Evolutionary conservation across 169 alveolate genomes (phyloP).

Genomic region (Plasmodium gallinaceum): DNA sequence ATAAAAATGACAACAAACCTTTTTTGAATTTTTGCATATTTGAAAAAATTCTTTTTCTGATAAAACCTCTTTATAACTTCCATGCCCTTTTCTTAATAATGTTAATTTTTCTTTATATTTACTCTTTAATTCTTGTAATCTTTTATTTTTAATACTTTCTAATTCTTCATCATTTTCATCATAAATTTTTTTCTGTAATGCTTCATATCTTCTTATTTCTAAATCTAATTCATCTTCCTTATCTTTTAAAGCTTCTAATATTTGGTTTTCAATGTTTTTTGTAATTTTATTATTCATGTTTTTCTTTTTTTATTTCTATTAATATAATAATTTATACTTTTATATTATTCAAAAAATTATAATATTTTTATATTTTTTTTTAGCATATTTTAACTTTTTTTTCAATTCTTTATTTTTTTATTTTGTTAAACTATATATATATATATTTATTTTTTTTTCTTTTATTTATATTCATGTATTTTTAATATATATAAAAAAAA

Average conservation of each 20-base stretch:
- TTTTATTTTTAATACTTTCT: constrained; percentile 80
- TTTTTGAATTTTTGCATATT: constrained; percentile 80
- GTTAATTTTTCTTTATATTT: constrained; percentile 78
- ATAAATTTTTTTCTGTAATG: constrained; percentile 79
- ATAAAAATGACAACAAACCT: constrained; percentile 84
- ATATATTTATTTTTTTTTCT: no score
- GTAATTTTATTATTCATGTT: constrained; percentile 42
- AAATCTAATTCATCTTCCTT: constrained; percentile 84
- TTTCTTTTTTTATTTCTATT: neutral
- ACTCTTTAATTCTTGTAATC: constrained; percentile 82
- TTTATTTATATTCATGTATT: no score
- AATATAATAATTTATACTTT: neutral
- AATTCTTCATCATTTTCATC: constrained; percentile 82
- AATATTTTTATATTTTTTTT: neutral
- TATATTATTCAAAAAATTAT: no score
- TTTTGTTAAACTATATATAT: neutral
- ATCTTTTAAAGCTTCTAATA: constrained; percentile 79
- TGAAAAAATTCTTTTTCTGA: constrained; percentile 86
- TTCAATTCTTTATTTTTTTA: neutral
- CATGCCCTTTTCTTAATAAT: constrained; percentile 82
- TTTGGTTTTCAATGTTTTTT: constrained; percentile 64
- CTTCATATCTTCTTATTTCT: constrained; percentile 77
- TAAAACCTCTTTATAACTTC: constrained; percentile 82
- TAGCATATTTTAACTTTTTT: neutral
- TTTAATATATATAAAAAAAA: no score